Conservation (phyloP, 495 filamentous ascomycete species). For the Lichina pygmaea region DNA sequence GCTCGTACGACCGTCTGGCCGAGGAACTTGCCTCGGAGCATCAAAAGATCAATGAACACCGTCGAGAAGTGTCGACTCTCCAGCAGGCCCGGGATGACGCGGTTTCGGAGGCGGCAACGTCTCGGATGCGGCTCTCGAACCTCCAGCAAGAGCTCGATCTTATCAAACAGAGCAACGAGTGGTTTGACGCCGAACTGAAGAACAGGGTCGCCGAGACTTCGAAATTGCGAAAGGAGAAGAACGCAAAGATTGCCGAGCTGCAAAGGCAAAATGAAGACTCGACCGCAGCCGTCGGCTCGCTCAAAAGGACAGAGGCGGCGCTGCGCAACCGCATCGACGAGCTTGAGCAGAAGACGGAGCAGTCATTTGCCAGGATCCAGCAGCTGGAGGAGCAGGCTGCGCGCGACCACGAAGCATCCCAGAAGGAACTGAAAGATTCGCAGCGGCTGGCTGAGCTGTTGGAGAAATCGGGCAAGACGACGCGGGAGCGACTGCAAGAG, state of each 20-base stretch:
- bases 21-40: conserved; percentile 71
- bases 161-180: conserved; percentile 70
- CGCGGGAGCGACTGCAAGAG: conserved; percentile 56
- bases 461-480: conserved; percentile 53
- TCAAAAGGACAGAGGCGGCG: conserved; percentile 50
- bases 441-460: conserved; percentile 65
- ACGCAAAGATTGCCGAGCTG: conserved; percentile 56
- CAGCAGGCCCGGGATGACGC: conserved; percentile 63
- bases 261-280: conserved; percentile 74
- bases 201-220: conserved; percentile 61
- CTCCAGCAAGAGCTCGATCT: conserved; percentile 73
- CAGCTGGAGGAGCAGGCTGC: conserved; percentile 61
- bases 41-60: conserved; percentile 58
- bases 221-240: conserved; percentile 88
- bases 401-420: conserved; percentile 52
- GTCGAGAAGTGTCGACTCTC: conserved; percentile 47
- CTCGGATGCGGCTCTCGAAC: conserved; percentile 68
- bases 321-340: conserved; percentile 62
- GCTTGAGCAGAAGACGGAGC: conserved; percentile 60
- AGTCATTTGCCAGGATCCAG: conserved; percentile 53
- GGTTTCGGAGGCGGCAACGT: conserved; percentile 43
- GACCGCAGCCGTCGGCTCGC: conserved; percentile 40
- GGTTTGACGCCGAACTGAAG: conserved; percentile 71
- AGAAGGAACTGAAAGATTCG: conserved; percentile 53
- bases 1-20: conserved; percentile 59